A percentile compares a stretch with the other conserved stretches of the same genome.
phyloP scores from a whole-genome alignment of 78 protist genomes.

The Guillardia theta region DNA sequence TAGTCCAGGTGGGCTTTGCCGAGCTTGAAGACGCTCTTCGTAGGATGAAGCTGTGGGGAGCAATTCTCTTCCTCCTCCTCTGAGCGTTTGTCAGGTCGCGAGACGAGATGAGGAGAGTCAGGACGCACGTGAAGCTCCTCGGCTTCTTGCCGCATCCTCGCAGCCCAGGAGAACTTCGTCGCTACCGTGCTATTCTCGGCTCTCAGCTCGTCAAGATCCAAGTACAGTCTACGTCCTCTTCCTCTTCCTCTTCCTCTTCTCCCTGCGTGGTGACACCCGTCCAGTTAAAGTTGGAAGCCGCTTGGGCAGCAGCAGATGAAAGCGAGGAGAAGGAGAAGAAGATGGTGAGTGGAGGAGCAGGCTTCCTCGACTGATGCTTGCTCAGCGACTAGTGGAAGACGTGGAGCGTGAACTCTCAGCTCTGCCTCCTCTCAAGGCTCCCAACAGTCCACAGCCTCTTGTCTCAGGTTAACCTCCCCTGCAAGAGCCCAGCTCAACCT shows the following conservation, averaged over 20 bases:
- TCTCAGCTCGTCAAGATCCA: neutral
- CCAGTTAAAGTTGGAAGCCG: neutral
- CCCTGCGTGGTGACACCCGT: neutral
- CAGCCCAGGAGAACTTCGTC: neutral
- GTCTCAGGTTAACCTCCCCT: neutral
- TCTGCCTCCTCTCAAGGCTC: neutral
- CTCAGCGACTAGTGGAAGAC: neutral
- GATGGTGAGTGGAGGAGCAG: neutral
- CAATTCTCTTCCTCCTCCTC: neutral
- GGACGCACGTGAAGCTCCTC: neutral
- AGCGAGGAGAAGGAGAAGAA: neutral
- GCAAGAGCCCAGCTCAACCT: neutral
- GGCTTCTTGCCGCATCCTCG: neutral
- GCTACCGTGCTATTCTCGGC: constrained; percentile 1
- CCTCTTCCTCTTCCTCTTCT: neutral
- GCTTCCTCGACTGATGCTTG: neutral
- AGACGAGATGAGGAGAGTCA: neutral
- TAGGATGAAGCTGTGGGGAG: neutral
- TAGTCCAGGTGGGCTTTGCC: neutral
- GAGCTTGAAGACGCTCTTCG: neutral
- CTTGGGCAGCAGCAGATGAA: neutral
- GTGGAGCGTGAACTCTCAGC: neutral
- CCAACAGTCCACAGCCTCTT: neutral
- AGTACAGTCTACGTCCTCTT: too few relatives aligned
- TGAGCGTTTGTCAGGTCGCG: neutral